phyloP scores from a whole-genome alignment of 768 basidiomycete genomes.

The Mycena filopes region DNA sequence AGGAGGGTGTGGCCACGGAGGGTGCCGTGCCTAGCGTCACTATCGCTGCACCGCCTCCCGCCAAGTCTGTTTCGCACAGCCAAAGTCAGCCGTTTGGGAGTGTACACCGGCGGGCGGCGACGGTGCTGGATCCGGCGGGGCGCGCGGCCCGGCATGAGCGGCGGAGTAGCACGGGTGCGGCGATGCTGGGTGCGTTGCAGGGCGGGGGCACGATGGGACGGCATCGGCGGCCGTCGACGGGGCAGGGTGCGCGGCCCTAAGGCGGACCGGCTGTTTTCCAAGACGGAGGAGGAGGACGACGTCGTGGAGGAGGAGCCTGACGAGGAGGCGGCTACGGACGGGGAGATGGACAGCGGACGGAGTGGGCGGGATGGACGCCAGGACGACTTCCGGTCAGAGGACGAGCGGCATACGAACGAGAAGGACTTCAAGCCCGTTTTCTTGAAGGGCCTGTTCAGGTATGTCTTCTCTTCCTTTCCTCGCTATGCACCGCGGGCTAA shows the following conservation, averaged over 20 bases:
- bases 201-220: constrained; percentile 69
- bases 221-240: constrained; percentile 77
- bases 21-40: constrained; percentile 31
- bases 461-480: constrained; percentile 36
- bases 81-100: constrained; percentile 56
- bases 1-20: too few relatives aligned
- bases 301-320: constrained; percentile 22
- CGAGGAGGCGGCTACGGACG: constrained; percentile 52
- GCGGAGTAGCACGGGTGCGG: constrained; percentile 82
- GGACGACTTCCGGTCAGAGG: constrained; percentile 57
- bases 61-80: constrained; percentile 45
- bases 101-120: constrained; percentile 80
- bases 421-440: constrained; percentile 94
- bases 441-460: constrained; percentile 96
- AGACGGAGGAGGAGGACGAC: constrained; percentile 55
- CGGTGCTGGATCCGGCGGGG: constrained; percentile 76
- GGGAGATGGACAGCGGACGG: constrained; percentile 52
- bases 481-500: constrained; percentile 2
- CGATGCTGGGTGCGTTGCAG: constrained; percentile 46
- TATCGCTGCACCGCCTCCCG: constrained; percentile 34
- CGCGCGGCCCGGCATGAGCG: constrained; percentile 74
- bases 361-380: constrained; percentile 44
- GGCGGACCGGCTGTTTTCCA: constrained; percentile 60
- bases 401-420: constrained; percentile 59
- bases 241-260: constrained; percentile 52